phyloP scores from a whole-genome alignment of 1,284 basidiomycete genomes.

The Xerocomus amazonicus region DNA sequence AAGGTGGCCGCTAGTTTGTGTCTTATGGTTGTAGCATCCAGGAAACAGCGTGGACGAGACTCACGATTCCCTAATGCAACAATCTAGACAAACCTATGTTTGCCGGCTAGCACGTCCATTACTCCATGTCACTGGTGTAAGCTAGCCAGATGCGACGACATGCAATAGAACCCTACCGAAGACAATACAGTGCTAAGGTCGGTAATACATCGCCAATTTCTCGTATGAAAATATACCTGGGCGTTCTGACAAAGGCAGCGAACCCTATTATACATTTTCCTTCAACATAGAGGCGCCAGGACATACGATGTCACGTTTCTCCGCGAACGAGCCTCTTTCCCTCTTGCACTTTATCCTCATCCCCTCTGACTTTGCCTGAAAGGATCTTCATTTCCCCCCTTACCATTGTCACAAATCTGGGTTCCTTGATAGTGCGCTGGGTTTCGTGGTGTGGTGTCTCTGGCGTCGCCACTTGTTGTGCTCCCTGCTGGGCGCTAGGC shows the following conservation, averaged over 20 bases:
- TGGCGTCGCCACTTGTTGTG: background rate
- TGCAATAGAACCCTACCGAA: background rate
- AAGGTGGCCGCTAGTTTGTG: too few relatives aligned
- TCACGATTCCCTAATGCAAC: too few relatives aligned
- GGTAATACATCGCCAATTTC: conserved; percentile 4
- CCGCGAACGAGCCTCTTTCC: conserved; percentile 36
- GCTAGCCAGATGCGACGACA: background rate
- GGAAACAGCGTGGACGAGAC: too few relatives aligned
- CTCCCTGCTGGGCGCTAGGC: background rate
- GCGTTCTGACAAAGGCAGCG: background rate
- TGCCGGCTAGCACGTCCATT: too few relatives aligned
- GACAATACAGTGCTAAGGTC: background rate
- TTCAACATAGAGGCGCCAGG: background rate
- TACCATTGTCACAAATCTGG: conserved; percentile 41
- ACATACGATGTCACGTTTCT: conserved; percentile 13
- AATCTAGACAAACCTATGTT: too few relatives aligned
- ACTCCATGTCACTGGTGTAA: too few relatives aligned
- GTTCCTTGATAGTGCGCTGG: conserved; percentile 28
- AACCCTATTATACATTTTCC: conserved; percentile 6
- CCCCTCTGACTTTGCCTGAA: conserved; percentile 41
- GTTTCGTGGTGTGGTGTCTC: background rate
- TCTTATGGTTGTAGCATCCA: too few relatives aligned
- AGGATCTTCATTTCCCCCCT: conserved; percentile 46
- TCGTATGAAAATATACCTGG: conserved; percentile 8
- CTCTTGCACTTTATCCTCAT: conserved; percentile 40